Evolutionary conservation across 2,329 filamentous ascomycete species (phyloP).

Genomic region (Penicillium brasilianum): DNA sequence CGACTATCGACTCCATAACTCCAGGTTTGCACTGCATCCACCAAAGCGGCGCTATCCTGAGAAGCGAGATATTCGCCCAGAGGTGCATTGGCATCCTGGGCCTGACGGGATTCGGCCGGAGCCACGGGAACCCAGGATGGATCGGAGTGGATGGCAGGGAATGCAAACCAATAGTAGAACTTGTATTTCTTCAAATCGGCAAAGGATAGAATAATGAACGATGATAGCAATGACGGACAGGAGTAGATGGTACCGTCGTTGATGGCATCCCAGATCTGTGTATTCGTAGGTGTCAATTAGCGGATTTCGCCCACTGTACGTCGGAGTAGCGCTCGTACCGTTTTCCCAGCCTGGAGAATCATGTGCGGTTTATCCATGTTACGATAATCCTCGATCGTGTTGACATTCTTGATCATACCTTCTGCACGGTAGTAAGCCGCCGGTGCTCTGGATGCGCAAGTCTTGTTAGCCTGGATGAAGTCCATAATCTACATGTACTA

Average conservation of each 20-base stretch:
- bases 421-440: slow-evolving; percentile 78
- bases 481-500: not conserved
- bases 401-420: slow-evolving; percentile 93
- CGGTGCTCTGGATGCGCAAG: slow-evolving; percentile 60
- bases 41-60: slow-evolving; percentile 76
- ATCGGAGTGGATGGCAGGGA: slow-evolving; percentile 88
- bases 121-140: slow-evolving; percentile 73
- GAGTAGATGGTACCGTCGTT: slow-evolving; percentile 96
- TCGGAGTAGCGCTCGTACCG: slow-evolving; percentile 58
- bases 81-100: slow-evolving; percentile 14
- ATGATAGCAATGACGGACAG: slow-evolving; percentile 86
- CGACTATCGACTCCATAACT: slow-evolving; percentile 78
- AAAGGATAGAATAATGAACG: slow-evolving; percentile 87
- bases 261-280: slow-evolving; percentile 94
- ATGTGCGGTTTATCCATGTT: slow-evolving; percentile 79
- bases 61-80: slow-evolving; percentile 57
- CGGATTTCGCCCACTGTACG: too few relatives aligned
- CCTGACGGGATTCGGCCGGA: slow-evolving; percentile 20
- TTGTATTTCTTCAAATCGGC: slow-evolving; percentile 97
- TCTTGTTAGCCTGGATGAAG: slow-evolving; percentile 13
- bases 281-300: not conserved
- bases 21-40: slow-evolving; percentile 87
- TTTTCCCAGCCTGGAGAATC: slow-evolving; percentile 77
- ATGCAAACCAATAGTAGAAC: slow-evolving; percentile 98
- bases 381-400: slow-evolving; percentile 92